Base-by-base conservation (phyloP, 331 rosid genomes). In the Saraca asoca region DNA sequence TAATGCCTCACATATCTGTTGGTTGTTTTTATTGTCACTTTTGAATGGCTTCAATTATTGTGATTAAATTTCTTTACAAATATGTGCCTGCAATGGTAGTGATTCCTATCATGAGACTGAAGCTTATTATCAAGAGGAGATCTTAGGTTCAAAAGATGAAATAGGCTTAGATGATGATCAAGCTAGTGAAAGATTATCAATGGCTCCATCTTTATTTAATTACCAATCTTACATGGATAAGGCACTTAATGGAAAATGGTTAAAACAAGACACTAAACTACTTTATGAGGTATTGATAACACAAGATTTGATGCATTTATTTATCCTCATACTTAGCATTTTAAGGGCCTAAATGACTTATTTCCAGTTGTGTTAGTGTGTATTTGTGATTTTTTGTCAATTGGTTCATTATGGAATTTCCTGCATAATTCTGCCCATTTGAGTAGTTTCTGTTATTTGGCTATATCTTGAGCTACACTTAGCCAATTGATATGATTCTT, bases 241-340 rank as follows among this genome's bases (percentile, higher is more conserved):
- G 84, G 43, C 88, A 60, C 90, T 87, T 11, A 65, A 82, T 59
- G 74, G 78, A 35, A 90, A 84, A 76, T 94, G 98, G 98, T 73
- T 90, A 19, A 83, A 85, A 78, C 85, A 81, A 48, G 98, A 88
- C 42, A 94, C 97, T 9, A 86, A 84, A 73, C 82, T 77, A 77
- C 86, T 93, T 72, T 88, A 84, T 66, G 84, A 78, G 97, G 96
- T 87, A 81, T 72, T n/a, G n/a, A n/a, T n/a, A n/a, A n/a, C n/a
- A n/a, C n/a, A n/a, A n/a, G n/a, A n/a, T n/a, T n/a, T n/a, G n/a
- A n/a, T n/a, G n/a, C n/a, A n/a, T n/a, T n/a, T n/a, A n/a, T n/a
- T n/a, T n/a, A n/a, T n/a, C n/a, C n/a, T n/a, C n/a, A n/a, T n/a
- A n/a, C n/a, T n/a, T n/a, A n/a, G n/a, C n/a, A n/a, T n/a, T n/a